These are phyloP conservation scores for Neurospora sp. DNA, from an alignment of 495 filamentous ascomycete species.

Conservation along the genomic window DNA sequence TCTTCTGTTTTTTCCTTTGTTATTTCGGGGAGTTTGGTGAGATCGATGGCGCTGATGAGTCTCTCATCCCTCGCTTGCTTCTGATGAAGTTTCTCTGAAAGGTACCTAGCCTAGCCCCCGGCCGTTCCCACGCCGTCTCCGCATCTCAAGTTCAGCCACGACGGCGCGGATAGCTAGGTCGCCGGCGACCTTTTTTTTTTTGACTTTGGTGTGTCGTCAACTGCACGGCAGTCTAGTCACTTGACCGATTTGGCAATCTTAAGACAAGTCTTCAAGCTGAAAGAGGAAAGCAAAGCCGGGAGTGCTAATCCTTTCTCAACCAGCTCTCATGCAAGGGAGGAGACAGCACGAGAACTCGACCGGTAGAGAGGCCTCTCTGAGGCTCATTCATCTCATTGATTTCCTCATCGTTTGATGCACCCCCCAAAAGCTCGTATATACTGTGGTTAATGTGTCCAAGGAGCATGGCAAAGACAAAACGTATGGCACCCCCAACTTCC, in stretches of 20 bases:
- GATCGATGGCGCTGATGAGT: not conserved
- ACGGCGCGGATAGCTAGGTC: not conserved
- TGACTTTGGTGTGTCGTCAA: not conserved
- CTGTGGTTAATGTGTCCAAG: not conserved
- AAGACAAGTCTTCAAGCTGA: not conserved
- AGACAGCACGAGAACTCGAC: not conserved
- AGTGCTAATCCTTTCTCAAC: not conserved
- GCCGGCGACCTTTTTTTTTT: not conserved
- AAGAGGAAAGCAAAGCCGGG: not conserved
- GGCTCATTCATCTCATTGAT: not conserved
- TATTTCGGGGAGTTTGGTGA: not conserved
- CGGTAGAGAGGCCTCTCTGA: not conserved
- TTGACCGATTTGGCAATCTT: not conserved
- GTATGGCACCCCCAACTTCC: not conserved
- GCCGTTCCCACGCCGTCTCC: not conserved
- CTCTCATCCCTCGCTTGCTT: not conserved
- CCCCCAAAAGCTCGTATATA: not conserved
- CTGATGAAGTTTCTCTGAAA: not conserved
- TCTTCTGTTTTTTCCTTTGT: not conserved
- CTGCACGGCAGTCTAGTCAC: not conserved
- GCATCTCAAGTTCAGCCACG: not conserved
- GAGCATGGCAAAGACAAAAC: not conserved
- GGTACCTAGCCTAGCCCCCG: not conserved
- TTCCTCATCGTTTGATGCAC: not conserved
- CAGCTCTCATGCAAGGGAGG: not conserved